phyloP scores from a whole-genome alignment of 2,329 filamentous ascomycete species.

The Ophidiomyces ophidiicola region DNA sequence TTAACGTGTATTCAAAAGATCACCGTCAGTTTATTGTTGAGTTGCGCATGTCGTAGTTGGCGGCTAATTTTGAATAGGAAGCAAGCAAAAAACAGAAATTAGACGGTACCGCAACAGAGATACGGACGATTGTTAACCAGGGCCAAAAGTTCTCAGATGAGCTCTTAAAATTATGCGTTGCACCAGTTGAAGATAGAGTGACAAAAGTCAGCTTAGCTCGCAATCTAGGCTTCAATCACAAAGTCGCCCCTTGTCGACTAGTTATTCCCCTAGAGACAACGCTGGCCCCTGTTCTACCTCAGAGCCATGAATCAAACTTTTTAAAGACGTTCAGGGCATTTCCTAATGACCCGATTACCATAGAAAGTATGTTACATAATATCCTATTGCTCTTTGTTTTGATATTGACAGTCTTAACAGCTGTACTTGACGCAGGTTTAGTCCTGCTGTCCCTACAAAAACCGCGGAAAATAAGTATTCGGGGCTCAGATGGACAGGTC shows the following conservation, averaged over 20 bases:
- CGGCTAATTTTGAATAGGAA: constrained; percentile 31
- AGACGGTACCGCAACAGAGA: constrained; percentile 40
- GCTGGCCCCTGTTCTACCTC: constrained; percentile 67
- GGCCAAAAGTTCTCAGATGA: constrained; percentile 77
- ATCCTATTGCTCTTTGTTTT: background rate
- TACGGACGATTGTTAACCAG: constrained; percentile 59
- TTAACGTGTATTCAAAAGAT: constrained; percentile 32
- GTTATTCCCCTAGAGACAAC: constrained; percentile 83
- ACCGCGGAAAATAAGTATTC: constrained; percentile 75
- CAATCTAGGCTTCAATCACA: constrained; percentile 74
- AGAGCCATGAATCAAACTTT: constrained; percentile 52
- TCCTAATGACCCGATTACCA: constrained; percentile 71
- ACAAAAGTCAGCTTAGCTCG: constrained; percentile 61
- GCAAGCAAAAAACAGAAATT: constrained; percentile 38
- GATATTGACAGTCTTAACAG: constrained; percentile 20
- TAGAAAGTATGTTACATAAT: constrained; percentile 39
- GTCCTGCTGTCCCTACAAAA: constrained; percentile 86
- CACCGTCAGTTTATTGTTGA: constrained; percentile 20
- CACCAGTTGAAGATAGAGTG: constrained; percentile 59
- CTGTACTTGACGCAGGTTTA: constrained; percentile 74
- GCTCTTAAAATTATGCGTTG: constrained; percentile 67
- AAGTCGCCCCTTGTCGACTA: constrained; percentile 64
- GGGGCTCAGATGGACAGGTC: constrained; percentile 73
- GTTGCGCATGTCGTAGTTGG: background rate
- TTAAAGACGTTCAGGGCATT: constrained; percentile 70